These are phyloP conservation scores for Podospora bellae-mahoneyi DNA, from an alignment of 495 filamentous ascomycete genomes.

Conservation along the genomic window DNA sequence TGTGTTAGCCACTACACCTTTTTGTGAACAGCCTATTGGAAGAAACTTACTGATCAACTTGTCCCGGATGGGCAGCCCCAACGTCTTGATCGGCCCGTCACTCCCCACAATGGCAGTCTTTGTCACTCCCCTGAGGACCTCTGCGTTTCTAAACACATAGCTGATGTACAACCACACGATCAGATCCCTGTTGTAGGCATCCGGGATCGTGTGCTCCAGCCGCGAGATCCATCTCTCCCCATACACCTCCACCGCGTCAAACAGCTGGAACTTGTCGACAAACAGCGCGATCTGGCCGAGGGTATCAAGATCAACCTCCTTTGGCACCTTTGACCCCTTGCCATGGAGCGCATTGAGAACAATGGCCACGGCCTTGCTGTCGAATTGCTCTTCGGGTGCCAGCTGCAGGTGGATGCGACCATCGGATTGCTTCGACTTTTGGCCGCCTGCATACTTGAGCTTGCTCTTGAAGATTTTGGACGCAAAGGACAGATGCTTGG, in stretches of 20 bases:
- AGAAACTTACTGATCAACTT: conserved; percentile 29
- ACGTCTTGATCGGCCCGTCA: conserved; percentile 20
- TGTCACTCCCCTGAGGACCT: conserved; percentile 28
- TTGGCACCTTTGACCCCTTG: conserved; percentile 41
- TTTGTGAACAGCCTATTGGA: too few relatives aligned
- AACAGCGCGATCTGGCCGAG: conserved; percentile 50
- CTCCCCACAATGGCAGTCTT: conserved; percentile 18
- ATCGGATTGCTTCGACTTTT: conserved; percentile 29
- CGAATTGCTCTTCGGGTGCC: conserved; percentile 27
- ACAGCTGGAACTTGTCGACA: conserved; percentile 51
- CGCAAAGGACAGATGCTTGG: conserved; percentile 48
- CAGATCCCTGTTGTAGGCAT: conserved; percentile 20
- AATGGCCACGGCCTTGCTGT: conserved; percentile 45
- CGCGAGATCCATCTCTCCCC: conserved; percentile 43
- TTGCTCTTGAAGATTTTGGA: conserved; percentile 46
- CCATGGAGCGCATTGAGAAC: conserved; percentile 53
- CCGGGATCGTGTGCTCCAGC: conserved; percentile 16
- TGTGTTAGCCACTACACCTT: not conserved
- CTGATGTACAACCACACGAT: conserved; percentile 31
- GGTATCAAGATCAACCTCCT: conserved; percentile 39
- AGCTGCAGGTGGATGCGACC: conserved; percentile 44
- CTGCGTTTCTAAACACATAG: conserved; percentile 28
- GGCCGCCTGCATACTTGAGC: conserved; percentile 27
- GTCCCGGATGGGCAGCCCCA: conserved; percentile 29
- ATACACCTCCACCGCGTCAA: conserved; percentile 41